A percentile compares a stretch with the other conserved stretches of the same genome.
phyloP scores from a whole-genome alignment of 163 green algal species.

The Dunaliella salina region DNA sequence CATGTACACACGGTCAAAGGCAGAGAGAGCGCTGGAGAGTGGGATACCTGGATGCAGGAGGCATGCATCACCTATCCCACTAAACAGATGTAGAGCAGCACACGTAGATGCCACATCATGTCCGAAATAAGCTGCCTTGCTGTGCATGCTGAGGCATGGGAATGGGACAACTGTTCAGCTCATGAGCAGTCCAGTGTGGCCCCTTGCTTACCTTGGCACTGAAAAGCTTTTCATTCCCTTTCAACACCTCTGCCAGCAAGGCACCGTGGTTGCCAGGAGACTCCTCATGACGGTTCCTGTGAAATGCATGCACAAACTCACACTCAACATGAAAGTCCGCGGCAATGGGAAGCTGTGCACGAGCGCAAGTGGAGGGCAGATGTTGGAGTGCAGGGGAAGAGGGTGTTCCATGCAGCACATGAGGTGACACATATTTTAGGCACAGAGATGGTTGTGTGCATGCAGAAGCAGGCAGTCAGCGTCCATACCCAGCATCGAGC shows the following conservation, averaged over 20 bases:
- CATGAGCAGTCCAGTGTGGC: too few species aligned
- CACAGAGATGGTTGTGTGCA: neutral
- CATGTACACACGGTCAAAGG: too few species aligned
- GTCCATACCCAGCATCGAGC: neutral
- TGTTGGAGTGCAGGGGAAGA: neutral
- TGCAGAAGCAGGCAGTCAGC: neutral
- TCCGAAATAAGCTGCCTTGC: too few species aligned
- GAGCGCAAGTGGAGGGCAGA: too few species aligned
- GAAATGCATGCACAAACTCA: neutral
- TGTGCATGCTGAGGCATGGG: too few species aligned
- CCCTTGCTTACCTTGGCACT: constrained; percentile 14
- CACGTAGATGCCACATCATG: too few species aligned
- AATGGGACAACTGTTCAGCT: too few species aligned
- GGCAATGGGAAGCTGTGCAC: neutral
- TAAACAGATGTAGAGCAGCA: too few species aligned
- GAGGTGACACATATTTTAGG: too few species aligned
- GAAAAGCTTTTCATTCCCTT: constrained; percentile 40
- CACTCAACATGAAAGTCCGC: neutral
- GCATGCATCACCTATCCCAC: too few species aligned
- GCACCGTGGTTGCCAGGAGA: neutral
- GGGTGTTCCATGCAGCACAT: neutral
- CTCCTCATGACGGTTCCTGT: neutral
- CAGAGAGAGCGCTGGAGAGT: too few species aligned
- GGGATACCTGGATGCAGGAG: too few species aligned
- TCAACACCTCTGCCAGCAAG: constrained; percentile 16